Base-by-base conservation (phyloP, 202 grass and related monocot species). In the Cymbopogon flexuosus region DNA sequence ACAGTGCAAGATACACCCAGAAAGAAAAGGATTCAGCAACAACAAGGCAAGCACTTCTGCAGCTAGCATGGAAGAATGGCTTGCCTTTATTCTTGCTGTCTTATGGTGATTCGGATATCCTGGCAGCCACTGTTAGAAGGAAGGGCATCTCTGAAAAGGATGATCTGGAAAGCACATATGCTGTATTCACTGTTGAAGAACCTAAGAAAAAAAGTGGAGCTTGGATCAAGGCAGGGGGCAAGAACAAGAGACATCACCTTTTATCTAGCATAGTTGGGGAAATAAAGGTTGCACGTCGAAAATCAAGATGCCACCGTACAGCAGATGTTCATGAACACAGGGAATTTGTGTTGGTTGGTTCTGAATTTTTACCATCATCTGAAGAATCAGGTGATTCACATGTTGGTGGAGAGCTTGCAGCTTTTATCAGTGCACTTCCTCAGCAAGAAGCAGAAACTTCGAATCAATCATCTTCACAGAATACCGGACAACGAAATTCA, bases 51-150 rank as follows among this genome's bases (percentile, higher is more conserved):
- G 93, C 96, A 10, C 87, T 99, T 85, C 75, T 99, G 37, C 96
- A 99, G 72, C 62, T 99, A 65, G 89, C 89, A 76, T 99, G 90
- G 90, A 99, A 93, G 69, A 91, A 91, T 60, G 96, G 92, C 18
- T 30, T 96, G 78, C 96, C 96, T 73, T 84, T 99, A 57, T 96
- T 93, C 78, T 91, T 99, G 93, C 78, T 99, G 59, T 99, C 96
- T 15, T 96, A 84, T 31, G 85, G 89, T 70, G 90, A 94, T 70
- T 88, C 89, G 85, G 93, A 99, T 82, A 87, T 99, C 81, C 83
- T 99, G 23, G 96, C 86, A 6, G 96, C 90, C 5, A 93, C 96
- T 75, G 62, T 99, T 71, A 90, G 90, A 85, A 87, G 33, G 78
- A 93, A 83, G 66, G 80, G 71, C 3, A 59, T 71, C 24, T 83